phyloP scores from a whole-genome alignment of 2,329 filamentous ascomycete genomes.

The Fusarium sp. region DNA sequence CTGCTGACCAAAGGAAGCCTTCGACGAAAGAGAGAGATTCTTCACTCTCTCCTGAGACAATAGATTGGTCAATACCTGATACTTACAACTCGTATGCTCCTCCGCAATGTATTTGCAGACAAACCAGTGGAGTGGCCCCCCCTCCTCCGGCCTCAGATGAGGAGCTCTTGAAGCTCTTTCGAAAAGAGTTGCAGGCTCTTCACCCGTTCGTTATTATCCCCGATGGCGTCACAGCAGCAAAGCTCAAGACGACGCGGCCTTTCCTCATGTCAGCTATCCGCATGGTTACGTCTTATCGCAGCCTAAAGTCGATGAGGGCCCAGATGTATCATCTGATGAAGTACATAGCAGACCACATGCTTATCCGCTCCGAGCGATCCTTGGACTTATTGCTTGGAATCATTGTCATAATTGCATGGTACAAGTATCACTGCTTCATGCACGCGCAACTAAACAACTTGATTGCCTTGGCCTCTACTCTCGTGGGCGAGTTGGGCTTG shows the following conservation, averaged over 20 bases:
- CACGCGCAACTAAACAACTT: conserved; percentile 63
- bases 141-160: conserved; percentile 57
- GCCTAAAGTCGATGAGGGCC: conserved; percentile 57
- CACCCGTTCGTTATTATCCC: conserved; percentile 60
- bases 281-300: conserved; percentile 60
- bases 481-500: conserved; percentile 59
- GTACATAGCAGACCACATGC: conserved; percentile 58
- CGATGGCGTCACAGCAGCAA: conserved; percentile 45
- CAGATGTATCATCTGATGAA: conserved; percentile 60
- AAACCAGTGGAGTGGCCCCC: conserved; percentile 51
- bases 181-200: conserved; percentile 52
- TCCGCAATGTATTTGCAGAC: conserved; percentile 58
- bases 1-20: conserved; percentile 39
- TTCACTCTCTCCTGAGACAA: conserved; percentile 18
- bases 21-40: conserved; percentile 27
- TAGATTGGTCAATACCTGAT: conserved; percentile 49
- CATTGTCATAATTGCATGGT: conserved; percentile 60
- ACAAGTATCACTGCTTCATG: conserved; percentile 64
- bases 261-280: conserved; percentile 60
- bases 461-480: conserved; percentile 57
- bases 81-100: conserved; percentile 59
- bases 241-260: conserved; percentile 52
- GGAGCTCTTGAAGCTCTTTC: conserved; percentile 55
- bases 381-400: conserved; percentile 61
- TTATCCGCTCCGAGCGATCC: conserved; percentile 60